Evolutionary conservation across 495 filamentous ascomycete genomes (phyloP), one percentile per base, ranked within the genome.

Genomic region (Daldinia bambusicola): DNA sequence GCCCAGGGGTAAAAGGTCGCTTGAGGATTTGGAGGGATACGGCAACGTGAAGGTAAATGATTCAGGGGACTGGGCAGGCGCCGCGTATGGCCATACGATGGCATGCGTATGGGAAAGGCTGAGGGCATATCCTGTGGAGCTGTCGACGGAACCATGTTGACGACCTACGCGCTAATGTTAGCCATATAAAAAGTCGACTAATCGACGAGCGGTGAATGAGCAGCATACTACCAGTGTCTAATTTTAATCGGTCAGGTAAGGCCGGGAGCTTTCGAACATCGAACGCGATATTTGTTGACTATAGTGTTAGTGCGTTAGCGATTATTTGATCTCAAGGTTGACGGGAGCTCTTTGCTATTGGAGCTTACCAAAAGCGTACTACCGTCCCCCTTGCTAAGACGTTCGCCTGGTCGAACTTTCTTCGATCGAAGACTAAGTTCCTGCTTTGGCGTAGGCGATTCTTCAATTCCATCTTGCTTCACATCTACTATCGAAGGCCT

Each of bases 241-340:
- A 80, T 26, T 88, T 89, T 53, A 97, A 83, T 61, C 88, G 85
- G 63, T 94, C 88, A 45, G 94, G 94, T 20, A 96, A 82, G 40
- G 89, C 88, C 59, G 93, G 92, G 30, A 98, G 88, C 74, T 92
- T 92, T 61, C 91, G 91, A 37, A 98, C 93, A 36, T 87, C 89
- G 74, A 95, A 98, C 61, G 91, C 92, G 75, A 91, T 89, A 72
- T 93, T 98, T 76, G 89, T 90, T 16, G 93, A 94, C 93, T 97
- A 61, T 67, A 48, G 31, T 16, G 31, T 56, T n/a, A 34, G 2
- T 72, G 62, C 36, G 59, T 77, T 50, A 80, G 74, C 53, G 41
- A 36, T 37, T 59, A n/a, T n/a, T 37, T 31, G 18, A 26, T 34
- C 31, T 22, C 34, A 45, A 70, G 12, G 56, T 34, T 8, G 50